Percentiles rank a stretch among this genome's conserved stretches.
Evolutionary conservation across 2,329 filamentous ascomycete species (phyloP).

Genomic region (Sarocladiaceae sp.): DNA sequence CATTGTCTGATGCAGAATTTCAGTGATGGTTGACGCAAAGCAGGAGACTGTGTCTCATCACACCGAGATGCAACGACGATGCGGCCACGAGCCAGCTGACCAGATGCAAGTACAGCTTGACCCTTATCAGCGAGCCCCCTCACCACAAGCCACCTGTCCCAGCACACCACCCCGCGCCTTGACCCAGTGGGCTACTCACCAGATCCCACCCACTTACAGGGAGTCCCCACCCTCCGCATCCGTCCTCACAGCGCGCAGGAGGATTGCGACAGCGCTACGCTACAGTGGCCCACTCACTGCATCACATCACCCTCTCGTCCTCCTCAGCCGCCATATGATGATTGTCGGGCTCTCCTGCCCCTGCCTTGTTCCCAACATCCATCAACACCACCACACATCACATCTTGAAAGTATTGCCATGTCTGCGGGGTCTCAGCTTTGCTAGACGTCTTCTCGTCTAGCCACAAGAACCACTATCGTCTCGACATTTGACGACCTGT

Average conservation of each 20-base stretch:
- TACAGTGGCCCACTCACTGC: slow-evolving; percentile 5
- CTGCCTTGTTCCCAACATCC: not conserved
- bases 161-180: slow-evolving; percentile 2
- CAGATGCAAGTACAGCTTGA: not conserved
- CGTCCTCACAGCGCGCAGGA: not conserved
- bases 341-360: not conserved
- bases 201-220: not conserved
- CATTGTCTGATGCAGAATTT: not conserved
- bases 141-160: not conserved
- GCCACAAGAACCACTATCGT: not conserved
- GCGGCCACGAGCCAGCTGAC: not conserved
- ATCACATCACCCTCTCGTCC: not conserved
- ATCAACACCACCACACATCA: not conserved
- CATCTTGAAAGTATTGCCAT: slow-evolving; percentile 2
- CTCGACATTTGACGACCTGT: not conserved
- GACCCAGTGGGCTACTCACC: not conserved
- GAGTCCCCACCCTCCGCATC: slow-evolving; percentile 7
- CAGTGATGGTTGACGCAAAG: no score
- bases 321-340: slow-evolving; percentile 2
- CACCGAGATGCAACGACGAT: not conserved
- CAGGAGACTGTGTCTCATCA: not conserved
- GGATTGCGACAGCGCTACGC: slow-evolving; percentile 8
- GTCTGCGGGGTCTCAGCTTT: not conserved
- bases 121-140: not conserved
- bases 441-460: slow-evolving; percentile 8